Conservation (phyloP, 176 grass and related monocot species). For the Areca catechu region DNA sequence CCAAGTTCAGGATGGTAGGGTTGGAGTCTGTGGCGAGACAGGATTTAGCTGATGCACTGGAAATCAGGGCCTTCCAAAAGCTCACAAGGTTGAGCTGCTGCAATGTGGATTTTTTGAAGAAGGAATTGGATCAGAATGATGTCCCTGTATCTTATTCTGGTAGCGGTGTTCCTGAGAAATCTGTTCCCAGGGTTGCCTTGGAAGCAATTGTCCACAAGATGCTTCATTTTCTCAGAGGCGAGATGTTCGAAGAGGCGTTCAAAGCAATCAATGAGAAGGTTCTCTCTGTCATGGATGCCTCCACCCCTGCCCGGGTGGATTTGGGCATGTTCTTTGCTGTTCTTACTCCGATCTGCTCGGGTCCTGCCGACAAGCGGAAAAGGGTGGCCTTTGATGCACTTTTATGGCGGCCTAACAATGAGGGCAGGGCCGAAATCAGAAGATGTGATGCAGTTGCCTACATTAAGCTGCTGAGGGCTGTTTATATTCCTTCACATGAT, state of each 20-base stretch:
- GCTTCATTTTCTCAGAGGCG: slow-evolving; percentile 80
- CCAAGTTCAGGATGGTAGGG: slow-evolving; percentile 80
- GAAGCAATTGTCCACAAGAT: slow-evolving; percentile 80
- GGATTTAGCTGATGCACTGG: slow-evolving; percentile 88
- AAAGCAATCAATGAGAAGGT: slow-evolving; percentile 89
- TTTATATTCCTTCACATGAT: slow-evolving; percentile 78
- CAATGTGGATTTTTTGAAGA: slow-evolving; percentile 54
- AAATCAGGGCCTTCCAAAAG: slow-evolving; percentile 87
- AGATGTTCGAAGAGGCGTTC: slow-evolving; percentile 78
- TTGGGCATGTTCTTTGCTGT: slow-evolving; percentile 95
- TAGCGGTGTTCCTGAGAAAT: slow-evolving; percentile 64
- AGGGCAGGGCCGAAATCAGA: slow-evolving; percentile 56
- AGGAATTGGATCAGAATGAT: slow-evolving; percentile 93
- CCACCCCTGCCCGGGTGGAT: slow-evolving; percentile 79
- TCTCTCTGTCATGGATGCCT: slow-evolving; percentile 70
- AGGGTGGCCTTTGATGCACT: slow-evolving; percentile 76
- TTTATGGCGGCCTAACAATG: slow-evolving; percentile 71
- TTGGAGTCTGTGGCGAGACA: slow-evolving; percentile 60
- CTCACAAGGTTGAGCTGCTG: slow-evolving; percentile 62
- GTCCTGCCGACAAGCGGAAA: slow-evolving; percentile 58
- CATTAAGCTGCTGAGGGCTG: slow-evolving; percentile 65
- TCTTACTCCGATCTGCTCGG: slow-evolving; percentile 74
- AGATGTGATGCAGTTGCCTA: slow-evolving; percentile 72
- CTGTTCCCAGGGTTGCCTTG: slow-evolving; percentile 80
- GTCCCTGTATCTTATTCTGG: slow-evolving; percentile 91